phyloP scores from a whole-genome alignment of 352 stramenopile species.

The Phytophthora capsici region DNA sequence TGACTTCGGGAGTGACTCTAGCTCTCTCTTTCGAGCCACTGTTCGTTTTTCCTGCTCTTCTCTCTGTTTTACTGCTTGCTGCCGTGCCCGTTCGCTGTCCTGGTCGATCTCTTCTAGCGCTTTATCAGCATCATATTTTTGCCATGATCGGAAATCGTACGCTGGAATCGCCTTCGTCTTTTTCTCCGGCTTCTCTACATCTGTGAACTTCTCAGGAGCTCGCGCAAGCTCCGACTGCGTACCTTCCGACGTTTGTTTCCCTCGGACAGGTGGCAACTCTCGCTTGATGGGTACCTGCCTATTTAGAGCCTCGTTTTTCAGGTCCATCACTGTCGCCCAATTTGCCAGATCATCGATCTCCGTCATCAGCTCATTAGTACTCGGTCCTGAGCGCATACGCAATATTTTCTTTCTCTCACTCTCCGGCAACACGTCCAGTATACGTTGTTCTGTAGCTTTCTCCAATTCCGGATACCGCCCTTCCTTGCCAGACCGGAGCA shows the following conservation, averaged over 20 bases:
- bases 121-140: conserved; percentile 91
- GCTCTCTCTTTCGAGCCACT: conserved; percentile 55
- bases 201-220: background rate
- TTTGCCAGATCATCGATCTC: conserved; percentile 68
- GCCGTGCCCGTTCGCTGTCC: conserved; percentile 44
- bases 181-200: conserved; percentile 22
- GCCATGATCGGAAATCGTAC: conserved; percentile 93
- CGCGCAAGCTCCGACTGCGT: conserved; percentile 7
- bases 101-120: conserved; percentile 80
- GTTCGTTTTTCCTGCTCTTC: conserved; percentile 47
- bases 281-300: conserved; percentile 32
- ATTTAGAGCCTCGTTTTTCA: conserved; percentile 58
- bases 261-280: conserved; percentile 63
- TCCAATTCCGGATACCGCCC: conserved; percentile 91
- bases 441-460: conserved; percentile 71
- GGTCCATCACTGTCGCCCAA: conserved; percentile 72
- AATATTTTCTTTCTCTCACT: conserved; percentile 81
- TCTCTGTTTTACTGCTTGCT: conserved; percentile 44
- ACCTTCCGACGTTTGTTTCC: conserved; percentile 27
- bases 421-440: conserved; percentile 80
- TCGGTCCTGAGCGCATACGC: conserved; percentile 65
- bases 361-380: conserved; percentile 53
- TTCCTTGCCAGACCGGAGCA: conserved; percentile 90
- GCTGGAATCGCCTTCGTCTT: conserved; percentile 63
- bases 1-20: conserved; percentile 64